Conservation (phyloP, 169 alveolate species). For the Plasmodium vivax region DNA sequence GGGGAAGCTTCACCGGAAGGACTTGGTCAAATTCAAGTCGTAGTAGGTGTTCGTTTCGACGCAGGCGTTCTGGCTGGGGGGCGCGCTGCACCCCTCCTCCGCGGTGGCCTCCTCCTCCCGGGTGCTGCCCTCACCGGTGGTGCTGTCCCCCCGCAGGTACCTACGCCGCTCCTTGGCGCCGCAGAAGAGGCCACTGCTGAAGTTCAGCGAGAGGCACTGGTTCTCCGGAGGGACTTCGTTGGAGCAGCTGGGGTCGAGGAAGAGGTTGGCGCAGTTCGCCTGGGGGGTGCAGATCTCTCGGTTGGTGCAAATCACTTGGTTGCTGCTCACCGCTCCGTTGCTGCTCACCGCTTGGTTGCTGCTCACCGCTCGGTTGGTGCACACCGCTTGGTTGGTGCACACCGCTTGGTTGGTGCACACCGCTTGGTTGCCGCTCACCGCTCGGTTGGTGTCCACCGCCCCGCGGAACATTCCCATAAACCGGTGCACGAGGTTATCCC, state of each 20-base stretch:
- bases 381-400: too few relatives aligned
- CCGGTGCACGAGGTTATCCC: not conserved
- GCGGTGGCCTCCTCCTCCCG: not conserved
- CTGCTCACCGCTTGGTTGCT: too few relatives aligned
- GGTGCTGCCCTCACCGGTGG: not conserved
- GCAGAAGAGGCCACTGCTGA: constrained; percentile 10
- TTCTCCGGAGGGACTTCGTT: constrained; percentile 1
- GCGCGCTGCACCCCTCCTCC: not conserved
- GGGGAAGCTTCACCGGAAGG: not conserved
- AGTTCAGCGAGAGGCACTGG: constrained; percentile 9
- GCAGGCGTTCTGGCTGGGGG: not conserved
- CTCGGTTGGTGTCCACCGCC: not conserved
- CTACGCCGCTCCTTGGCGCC: not conserved
- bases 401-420: not conserved
- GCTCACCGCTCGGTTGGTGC: too few relatives aligned
- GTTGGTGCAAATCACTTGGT: too few relatives aligned
- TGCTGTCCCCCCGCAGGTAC: not conserved
- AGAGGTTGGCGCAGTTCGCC: not conserved
- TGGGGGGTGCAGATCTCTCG: too few relatives aligned
- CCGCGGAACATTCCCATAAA: not conserved
- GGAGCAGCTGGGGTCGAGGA: not conserved
- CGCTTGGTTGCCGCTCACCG: too few relatives aligned
- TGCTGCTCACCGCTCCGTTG: too few relatives aligned
- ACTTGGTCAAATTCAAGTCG: not conserved
- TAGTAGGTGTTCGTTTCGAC: not conserved